These are phyloP conservation scores for Pichia sp. DNA, from an alignment of 1,139 yeast genomes.

Conservation along the genomic window DNA sequence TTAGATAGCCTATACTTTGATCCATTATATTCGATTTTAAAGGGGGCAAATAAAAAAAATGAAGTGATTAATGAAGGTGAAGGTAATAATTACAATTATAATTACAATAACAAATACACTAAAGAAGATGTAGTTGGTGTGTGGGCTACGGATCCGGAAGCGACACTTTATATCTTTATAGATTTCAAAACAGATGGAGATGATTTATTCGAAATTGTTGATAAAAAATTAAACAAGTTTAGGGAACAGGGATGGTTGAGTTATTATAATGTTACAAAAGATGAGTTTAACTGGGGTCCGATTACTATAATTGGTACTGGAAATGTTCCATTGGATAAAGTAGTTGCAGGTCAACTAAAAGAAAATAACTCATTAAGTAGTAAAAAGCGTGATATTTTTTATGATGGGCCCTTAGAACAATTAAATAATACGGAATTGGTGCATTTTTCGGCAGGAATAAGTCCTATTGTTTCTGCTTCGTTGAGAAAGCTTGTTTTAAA, in stretches of 20 bases:
- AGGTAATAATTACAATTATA: too few species aligned
- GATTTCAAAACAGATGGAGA: slow-evolving; percentile 43
- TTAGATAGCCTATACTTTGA: slow-evolving; percentile 48
- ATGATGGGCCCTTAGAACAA: slow-evolving; percentile 32
- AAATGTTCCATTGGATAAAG: slow-evolving; percentile 31
- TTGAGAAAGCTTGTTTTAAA: slow-evolving; percentile 21
- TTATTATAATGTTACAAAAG: slow-evolving; percentile 27
- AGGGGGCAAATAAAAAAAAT: slow-evolving; percentile 25
- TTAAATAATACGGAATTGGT: slow-evolving; percentile 15
- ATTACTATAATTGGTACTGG: slow-evolving; percentile 43
- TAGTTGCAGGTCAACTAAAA: too few species aligned
- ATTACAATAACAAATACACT: not conserved
- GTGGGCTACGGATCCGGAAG: slow-evolving; percentile 37
- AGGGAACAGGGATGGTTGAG: slow-evolving; percentile 35
- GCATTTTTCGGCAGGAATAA: slow-evolving; percentile 17
- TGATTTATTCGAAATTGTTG: slow-evolving; percentile 32
- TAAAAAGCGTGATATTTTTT: slow-evolving; percentile 31
- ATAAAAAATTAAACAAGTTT: slow-evolving; percentile 33
- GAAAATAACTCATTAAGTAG: too few species aligned
- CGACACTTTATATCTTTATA: slow-evolving; percentile 39
- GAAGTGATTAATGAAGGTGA: slow-evolving; percentile 2
- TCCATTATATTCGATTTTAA: slow-evolving; percentile 45
- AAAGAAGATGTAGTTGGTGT: too few species aligned
- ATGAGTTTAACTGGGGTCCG: slow-evolving; percentile 34
- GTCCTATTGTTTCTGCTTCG: slow-evolving; percentile 26